Conservation (phyloP, 148 eudicot genomes). For the Rhododendron vialii region DNA sequence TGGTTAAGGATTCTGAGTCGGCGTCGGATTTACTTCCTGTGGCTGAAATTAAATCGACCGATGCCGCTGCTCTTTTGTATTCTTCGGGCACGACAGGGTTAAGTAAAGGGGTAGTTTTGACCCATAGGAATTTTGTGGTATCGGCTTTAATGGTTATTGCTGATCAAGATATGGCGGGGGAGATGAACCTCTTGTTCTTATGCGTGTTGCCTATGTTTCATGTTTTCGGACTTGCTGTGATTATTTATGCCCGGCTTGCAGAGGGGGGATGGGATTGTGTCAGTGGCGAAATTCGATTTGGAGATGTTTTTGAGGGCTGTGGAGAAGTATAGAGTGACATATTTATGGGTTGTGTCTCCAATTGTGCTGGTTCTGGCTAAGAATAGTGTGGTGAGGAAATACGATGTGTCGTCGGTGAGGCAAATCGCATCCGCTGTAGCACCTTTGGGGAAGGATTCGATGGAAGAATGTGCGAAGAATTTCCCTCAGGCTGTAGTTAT, state of each 20-base stretch:
- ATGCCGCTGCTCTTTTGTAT: slow-evolving; percentile 56
- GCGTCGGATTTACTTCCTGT: slow-evolving; percentile 20
- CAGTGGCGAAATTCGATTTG: slow-evolving; percentile 54
- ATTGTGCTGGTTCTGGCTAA: slow-evolving; percentile 63
- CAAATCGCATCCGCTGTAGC: slow-evolving; percentile 72
- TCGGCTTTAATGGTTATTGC: slow-evolving; percentile 37
- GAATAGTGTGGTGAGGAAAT: slow-evolving; percentile 46
- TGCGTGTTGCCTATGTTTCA: slow-evolving; percentile 82
- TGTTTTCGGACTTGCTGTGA: slow-evolving; percentile 57
- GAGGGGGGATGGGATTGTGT: slow-evolving; percentile 47
- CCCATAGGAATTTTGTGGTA: slow-evolving; percentile 62
- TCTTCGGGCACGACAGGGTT: slow-evolving; percentile 76
- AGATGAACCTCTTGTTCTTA: slow-evolving; percentile 37
- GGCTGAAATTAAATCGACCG: slow-evolving; percentile 30
- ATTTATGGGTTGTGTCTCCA: slow-evolving; percentile 80
- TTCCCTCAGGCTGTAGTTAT: slow-evolving; percentile 43
- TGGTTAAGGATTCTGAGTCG: slow-evolving; percentile 33
- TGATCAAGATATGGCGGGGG: slow-evolving; percentile 53
- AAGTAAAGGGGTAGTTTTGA: slow-evolving; percentile 68
- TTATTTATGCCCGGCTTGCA: slow-evolving; percentile 58
- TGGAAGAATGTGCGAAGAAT: slow-evolving; percentile 55
- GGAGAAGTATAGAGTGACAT: slow-evolving; percentile 52
- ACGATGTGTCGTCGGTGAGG: slow-evolving; percentile 61
- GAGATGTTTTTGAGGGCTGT: slow-evolving; percentile 52
- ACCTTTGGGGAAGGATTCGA: slow-evolving; percentile 69